phyloP scores from a whole-genome alignment of 208 protist genomes.

The Leishmania major region DNA sequence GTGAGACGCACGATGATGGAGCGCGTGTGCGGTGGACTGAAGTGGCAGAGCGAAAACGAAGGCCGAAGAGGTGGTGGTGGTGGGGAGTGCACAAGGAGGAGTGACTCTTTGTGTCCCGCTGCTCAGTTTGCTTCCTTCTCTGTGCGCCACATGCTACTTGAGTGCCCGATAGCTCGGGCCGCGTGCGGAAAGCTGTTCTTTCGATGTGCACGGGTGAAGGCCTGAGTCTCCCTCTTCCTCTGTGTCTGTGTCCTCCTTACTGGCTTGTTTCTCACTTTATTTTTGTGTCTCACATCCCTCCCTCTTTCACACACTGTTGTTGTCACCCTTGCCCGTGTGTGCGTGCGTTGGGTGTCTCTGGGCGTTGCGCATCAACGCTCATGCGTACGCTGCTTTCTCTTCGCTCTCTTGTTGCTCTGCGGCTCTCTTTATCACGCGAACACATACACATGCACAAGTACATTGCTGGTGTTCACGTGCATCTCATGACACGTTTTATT shows the following conservation, averaged over 20 bases:
- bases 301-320: not conserved
- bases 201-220: not conserved
- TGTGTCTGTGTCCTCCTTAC: not conserved
- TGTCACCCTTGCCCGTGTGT: not conserved
- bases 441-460: not conserved
- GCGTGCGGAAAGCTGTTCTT: not conserved
- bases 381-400: not conserved
- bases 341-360: not conserved
- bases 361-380: not conserved
- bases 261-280: not conserved
- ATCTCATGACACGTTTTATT: not conserved
- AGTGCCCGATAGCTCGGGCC: not conserved
- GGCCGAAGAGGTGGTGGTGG: not conserved
- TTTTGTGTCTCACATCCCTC: not conserved
- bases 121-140: not conserved
- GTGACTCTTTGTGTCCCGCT: not conserved
- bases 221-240: not conserved
- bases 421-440: slow-evolving; percentile 7
- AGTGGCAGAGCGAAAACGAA: not conserved
- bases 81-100: too few species aligned
- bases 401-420: not conserved
- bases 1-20: not conserved
- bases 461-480: not conserved
- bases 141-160: not conserved
- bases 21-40: not conserved